Base-by-base conservation (phyloP, 768 basidiomycete species). In the Tulasnella sp. region DNA sequence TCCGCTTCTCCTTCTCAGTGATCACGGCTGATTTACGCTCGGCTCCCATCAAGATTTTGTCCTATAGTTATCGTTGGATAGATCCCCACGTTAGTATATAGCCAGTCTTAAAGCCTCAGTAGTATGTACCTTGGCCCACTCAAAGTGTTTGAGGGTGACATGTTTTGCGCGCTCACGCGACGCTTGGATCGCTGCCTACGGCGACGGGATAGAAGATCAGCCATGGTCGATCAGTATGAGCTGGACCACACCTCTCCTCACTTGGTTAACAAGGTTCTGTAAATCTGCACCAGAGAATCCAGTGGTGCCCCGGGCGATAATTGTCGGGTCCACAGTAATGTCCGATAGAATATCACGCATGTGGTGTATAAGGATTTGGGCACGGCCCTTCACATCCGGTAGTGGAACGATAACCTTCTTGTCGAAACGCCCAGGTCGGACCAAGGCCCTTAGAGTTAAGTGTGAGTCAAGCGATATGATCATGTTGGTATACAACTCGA, bases 231-330 rank as follows among this genome's bases (percentile, higher is more conserved):
- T 19, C 54, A 48, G 24, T 2, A 41, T 34, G 13, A 51, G 34
- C 29, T 11, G 26, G 48, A 32, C 23, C n/a, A 5, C 58, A 60
- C 13, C 38, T 60, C 41, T 43, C 5, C 61, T n/a, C 38, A 62
- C 66, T 59, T 75, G 74, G 84, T 99, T 99, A 66, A 97, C 86
- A 80, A 98, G 82, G 70, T 98, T 98, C 70, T 98, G 90, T 38
- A 98, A 70, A 73, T 98, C 95, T 19, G 95, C 95, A 42, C 96
- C 96, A 51, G 91, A 94, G 75, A 99, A 96, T 2, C 95, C 95
- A 7, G 94, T 82, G 11, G 93, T 96, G 2, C 92, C 95, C 64
- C 95, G 82, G 42, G 96, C 96, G 65, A 99, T 77, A 64, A 92
- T 77, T 71, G 81, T 88, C 1, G 87, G 77, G 68, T 99, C 94